Base-by-base conservation (phyloP, 768 basidiomycete genomes). In the Inosperma sp. region DNA sequence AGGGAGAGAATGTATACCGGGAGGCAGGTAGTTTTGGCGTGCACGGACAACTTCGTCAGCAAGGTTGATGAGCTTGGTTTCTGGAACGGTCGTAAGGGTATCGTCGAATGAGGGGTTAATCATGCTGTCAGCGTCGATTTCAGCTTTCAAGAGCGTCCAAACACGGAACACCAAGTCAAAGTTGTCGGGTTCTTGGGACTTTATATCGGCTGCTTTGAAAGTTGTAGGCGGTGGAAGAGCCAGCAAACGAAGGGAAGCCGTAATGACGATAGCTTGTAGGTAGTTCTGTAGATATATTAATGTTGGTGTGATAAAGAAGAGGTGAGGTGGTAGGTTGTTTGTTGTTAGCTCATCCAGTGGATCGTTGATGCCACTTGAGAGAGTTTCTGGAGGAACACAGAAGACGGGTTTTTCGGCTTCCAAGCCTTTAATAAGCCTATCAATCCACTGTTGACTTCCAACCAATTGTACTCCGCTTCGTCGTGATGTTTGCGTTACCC, bases 41-140 rank as follows among this genome's bases (percentile, higher is more conserved):
- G 79, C 79, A 19, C 76, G 80, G 25, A 88, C 62, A 37, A 88
- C 80, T 61, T 89, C 87, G 59, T 88, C 87, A 1, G 82, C 84
- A 21, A 89, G 76, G 61, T 88, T 82, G 39, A 81, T 62, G 30
- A 88, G 62, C 58, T 83, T 85, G 14, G 81, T 82, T 16, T 67
- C 64, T 59, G 59, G 22, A 43, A 46, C 22, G 35, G 52, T 36
- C 13, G 19, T 21, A 13, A 22, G 29, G 9, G 22, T 25, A 48
- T 22, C 34, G 23, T 36, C 34, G 29, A 48, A 48, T 23, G 46
- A 48, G 37, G 46, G 33, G 17, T 37, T 36, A 7, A 17, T 35
- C 16, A 48, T 37, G 9, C 49, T 26, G 45, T 58, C 72, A 2
- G 74, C 65, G 52, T 74, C 72, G 36, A 86, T 75, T 56, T 86